Percentiles rank a stretch among this genome's conserved stretches.
Evolutionary conservation across 306 rosid species (phyloP).

Genomic region (Begonia loranthoides): DNA sequence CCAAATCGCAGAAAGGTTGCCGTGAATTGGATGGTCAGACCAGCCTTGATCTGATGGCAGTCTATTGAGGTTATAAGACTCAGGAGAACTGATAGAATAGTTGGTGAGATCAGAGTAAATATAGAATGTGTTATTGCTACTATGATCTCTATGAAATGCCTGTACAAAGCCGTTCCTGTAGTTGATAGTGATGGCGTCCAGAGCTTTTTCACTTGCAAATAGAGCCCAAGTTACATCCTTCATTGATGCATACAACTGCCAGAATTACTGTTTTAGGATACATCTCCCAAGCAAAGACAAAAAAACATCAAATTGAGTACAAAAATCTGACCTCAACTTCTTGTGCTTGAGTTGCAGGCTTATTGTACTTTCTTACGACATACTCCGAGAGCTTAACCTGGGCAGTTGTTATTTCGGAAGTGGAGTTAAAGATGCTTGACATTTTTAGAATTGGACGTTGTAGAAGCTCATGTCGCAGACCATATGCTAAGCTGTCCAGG

Average conservation of each 20-base stretch:
- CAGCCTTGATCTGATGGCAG: slow-evolving; percentile 38
- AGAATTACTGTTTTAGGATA: slow-evolving; percentile 22
- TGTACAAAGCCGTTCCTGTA: slow-evolving; percentile 92
- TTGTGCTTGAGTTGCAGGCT: slow-evolving; percentile 71
- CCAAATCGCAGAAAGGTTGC: slow-evolving; percentile 81
- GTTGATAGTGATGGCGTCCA: slow-evolving; percentile 82
- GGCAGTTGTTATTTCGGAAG: slow-evolving; percentile 82
- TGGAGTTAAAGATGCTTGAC: slow-evolving; percentile 94
- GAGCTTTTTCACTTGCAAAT: slow-evolving; percentile 81
- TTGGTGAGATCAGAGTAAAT: slow-evolving; percentile 81
- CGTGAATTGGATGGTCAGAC: slow-evolving; percentile 51
- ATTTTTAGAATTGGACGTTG: slow-evolving; percentile 87
- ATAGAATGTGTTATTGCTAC: slow-evolving; percentile 75
- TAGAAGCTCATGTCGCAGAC: slow-evolving; percentile 80
- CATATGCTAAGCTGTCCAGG: slow-evolving; percentile 71
- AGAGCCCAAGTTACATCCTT: slow-evolving; percentile 79
- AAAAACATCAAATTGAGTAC: slow-evolving; percentile 2
- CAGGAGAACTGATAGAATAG: slow-evolving; percentile 56
- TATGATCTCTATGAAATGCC: slow-evolving; percentile 85
- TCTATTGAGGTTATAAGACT: slow-evolving; percentile 17
- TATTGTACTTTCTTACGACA: slow-evolving; percentile 56
- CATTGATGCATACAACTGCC: slow-evolving; percentile 88
- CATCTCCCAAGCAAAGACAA: background rate
- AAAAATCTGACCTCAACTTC: slow-evolving; percentile 72
- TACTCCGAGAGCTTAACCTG: slow-evolving; percentile 82